Evolutionary conservation across 805 yeast species (phyloP).

Genomic region (Lipomyces mesembrius): DNA sequence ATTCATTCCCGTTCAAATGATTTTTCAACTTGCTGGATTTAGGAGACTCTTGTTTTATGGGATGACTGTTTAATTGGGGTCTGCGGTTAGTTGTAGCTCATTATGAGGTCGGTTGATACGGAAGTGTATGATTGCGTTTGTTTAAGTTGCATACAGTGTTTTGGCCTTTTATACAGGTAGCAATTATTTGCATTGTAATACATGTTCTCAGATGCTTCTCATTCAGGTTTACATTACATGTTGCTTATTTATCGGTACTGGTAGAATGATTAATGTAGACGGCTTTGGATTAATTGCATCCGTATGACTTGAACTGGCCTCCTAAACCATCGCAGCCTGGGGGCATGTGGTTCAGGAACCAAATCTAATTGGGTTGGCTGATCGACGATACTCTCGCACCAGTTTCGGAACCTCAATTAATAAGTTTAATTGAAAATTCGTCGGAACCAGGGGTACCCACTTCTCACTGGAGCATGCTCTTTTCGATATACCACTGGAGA

Average conservation of each 20-base stretch:
- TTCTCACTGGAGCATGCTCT: neutral
- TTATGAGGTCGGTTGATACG: neutral
- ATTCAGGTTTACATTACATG: neutral
- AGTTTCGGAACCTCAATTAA: too few species aligned
- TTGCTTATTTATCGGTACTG: neutral
- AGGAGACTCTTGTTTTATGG: neutral
- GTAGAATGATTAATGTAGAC: neutral
- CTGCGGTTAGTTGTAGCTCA: neutral
- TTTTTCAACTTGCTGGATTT: neutral
- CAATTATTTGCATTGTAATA: constrained; percentile 1
- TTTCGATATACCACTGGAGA: neutral
- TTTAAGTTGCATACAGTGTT: neutral
- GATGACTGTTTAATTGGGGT: neutral
- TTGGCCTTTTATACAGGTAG: neutral
- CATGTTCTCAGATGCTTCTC: neutral
- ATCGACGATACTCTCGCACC: too few species aligned
- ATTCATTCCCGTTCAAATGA: neutral
- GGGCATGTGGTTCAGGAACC: too few species aligned
- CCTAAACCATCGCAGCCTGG: too few species aligned
- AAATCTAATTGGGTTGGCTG: too few species aligned
- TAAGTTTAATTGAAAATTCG: too few species aligned
- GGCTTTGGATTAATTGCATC: too few species aligned
- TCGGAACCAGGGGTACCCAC: neutral
- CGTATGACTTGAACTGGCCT: too few species aligned
- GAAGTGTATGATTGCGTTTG: neutral